Percentiles rank a stretch among this genome's conserved stretches.
Conservation (phyloP, 2,329 filamentous ascomycete genomes). For the Pyricularia pennisetigena region DNA sequence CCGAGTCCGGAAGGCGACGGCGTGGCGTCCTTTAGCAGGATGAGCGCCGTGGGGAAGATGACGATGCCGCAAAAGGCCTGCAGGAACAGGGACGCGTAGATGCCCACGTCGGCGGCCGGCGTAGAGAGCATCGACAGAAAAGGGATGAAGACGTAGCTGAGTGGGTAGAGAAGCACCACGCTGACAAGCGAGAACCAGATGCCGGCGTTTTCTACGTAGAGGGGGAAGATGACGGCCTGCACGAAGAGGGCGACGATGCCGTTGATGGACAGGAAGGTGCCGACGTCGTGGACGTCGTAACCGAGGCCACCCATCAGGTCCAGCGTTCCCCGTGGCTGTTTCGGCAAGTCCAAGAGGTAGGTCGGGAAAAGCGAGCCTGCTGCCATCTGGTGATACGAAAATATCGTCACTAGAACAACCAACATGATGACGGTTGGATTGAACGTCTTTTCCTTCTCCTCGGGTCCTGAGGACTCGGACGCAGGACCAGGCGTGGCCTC, state of each 20-base stretch:
- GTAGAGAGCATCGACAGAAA: not conserved
- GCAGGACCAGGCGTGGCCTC: not conserved
- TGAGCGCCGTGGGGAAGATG: not conserved
- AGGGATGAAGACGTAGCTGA: conserved; percentile 1
- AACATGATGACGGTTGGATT: conserved; percentile 2
- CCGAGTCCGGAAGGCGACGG: not conserved
- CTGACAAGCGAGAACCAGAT: not conserved
- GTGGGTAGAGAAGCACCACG: not conserved
- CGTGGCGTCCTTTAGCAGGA: conserved; percentile 1
- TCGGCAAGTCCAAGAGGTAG: not conserved
- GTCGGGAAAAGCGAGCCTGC: not conserved
- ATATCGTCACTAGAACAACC: not conserved
- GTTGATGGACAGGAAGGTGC: conserved; percentile 2
- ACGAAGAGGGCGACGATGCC: conserved; percentile 61
- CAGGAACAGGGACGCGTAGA: not conserved
- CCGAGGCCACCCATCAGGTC: conserved; percentile 2
- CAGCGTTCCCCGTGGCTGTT: not conserved
- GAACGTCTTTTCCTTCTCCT: not conserved
- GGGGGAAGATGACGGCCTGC: conserved; percentile 59
- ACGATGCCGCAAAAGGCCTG: conserved; percentile 1
- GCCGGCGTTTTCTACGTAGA: conserved; percentile 31
- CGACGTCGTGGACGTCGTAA: conserved; percentile 14
- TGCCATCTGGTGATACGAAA: conserved; percentile 3
- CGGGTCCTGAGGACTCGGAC: not conserved
- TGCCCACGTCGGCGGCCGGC: not conserved